These are phyloP conservation scores for Ceratocystis alfenasii DNA, from an alignment of 2,329 filamentous ascomycete species.

Conservation along the genomic window DNA sequence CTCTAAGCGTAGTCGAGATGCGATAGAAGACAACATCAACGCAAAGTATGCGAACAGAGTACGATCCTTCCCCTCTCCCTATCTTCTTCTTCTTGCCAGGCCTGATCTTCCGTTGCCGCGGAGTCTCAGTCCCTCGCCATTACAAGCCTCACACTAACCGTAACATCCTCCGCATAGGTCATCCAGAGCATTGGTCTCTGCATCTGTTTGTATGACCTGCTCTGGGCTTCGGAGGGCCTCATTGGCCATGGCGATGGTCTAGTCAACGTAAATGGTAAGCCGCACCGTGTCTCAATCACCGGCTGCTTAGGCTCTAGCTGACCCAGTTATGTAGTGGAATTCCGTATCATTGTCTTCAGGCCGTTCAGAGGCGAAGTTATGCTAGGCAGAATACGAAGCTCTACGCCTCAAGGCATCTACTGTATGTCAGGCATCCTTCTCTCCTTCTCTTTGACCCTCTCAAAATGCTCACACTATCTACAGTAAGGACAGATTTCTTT, in stretches of 20 bases:
- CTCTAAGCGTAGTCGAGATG: conserved; percentile 64
- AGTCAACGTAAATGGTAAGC: conserved; percentile 80
- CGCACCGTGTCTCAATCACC: neutral
- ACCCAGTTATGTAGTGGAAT: conserved; percentile 55
- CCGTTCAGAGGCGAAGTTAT: conserved; percentile 94
- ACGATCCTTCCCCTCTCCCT: neutral
- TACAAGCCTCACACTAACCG: neutral
- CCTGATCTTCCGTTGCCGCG: no score
- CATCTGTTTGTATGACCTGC: conserved; percentile 82
- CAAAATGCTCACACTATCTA: conserved; percentile 13
- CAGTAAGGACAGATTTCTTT: conserved; percentile 76
- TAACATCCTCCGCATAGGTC: conserved; percentile 37
- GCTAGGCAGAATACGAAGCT: conserved; percentile 67
- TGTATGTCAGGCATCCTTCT: conserved; percentile 33
- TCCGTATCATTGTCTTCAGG: conserved; percentile 83
- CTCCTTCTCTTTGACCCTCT: neutral
- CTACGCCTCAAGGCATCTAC: conserved; percentile 59
- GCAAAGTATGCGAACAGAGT: conserved; percentile 92
- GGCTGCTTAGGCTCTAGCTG: neutral
- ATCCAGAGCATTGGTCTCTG: conserved; percentile 92
- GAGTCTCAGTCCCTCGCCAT: neutral
- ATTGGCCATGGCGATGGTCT: conserved; percentile 87
- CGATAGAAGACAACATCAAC: conserved; percentile 95
- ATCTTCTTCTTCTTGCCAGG: neutral
- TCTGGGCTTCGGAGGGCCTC: conserved; percentile 80